A percentile compares a stretch with the other conserved stretches of the same genome.
Evolutionary conservation across 306 rosid genomes (phyloP).

Genomic region (Prunus davidiana): DNA sequence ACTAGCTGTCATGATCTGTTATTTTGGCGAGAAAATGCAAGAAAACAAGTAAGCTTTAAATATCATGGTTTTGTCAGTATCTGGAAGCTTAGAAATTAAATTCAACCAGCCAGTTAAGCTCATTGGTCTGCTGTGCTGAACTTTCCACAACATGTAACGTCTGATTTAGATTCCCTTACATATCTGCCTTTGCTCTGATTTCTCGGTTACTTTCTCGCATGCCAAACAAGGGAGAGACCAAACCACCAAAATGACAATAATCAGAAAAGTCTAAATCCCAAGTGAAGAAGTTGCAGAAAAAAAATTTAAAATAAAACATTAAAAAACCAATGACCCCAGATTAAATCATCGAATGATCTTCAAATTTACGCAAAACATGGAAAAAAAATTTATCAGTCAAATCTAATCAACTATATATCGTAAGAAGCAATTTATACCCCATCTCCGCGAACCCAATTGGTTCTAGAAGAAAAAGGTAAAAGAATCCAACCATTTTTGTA

Average conservation of each 20-base stretch:
- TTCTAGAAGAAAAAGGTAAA: neutral
- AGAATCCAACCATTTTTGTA: neutral
- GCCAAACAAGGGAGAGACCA: neutral
- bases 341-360: neutral
- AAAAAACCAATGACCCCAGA: neutral
- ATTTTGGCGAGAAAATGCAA: neutral
- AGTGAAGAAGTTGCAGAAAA: neutral
- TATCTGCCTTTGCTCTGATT: neutral
- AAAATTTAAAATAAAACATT: neutral
- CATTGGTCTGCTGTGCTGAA: constrained; percentile 9
- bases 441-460: neutral
- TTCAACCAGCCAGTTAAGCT: neutral
- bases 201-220: neutral
- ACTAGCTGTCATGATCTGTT: constrained; percentile 19
- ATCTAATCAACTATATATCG: neutral
- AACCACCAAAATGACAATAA: neutral
- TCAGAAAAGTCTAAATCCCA: neutral
- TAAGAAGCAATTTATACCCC: neutral
- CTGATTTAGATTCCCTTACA: neutral
- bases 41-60: neutral
- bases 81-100: neutral
- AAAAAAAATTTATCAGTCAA: neutral
- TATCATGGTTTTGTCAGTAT: neutral
- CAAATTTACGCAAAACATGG: constrained; percentile 15
- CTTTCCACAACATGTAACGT: neutral